Evolutionary conservation across 352 stramenopile species (phyloP), one percentile per base, ranked within the genome.

Genomic region (Blastocystis sp.): DNA sequence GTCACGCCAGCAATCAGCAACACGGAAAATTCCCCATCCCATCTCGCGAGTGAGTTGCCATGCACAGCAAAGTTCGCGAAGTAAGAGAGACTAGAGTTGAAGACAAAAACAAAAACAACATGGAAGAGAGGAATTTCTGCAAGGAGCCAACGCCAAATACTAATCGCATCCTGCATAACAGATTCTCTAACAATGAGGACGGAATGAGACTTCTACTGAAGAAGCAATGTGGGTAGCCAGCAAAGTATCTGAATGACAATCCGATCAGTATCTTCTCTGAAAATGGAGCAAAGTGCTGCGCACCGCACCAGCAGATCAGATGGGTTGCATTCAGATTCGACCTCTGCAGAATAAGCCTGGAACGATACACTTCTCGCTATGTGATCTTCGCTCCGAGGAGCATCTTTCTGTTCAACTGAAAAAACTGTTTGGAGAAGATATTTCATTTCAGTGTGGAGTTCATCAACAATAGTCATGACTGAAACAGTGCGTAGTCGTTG

Each of bases 131-230:
- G 70, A 4, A 81, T 62, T 41, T 81, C 70, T 1, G 70, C 70
- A 30, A 81, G 55, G n/a, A 81, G 43, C 70, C 70, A 81, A 45
- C 70, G 70, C 70, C 70, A 81, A 24, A 81, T 9, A 18, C 41
- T 53, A 41, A 81, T 81, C 20, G 70, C 70, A n/a, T 81, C 45
- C 43, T 65, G 34, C 41, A 81, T 63, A 7, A 81, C 45, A 26
- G 39, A 34, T 24, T 81, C 70, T 37, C 70, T 81, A 64, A 2
- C 8, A 20, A 34, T 81, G 0, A 81, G 16, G 3, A 37, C 3
- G 8, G 20, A 20, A 1, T 3, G 55, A 37, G 3, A 43, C 16
- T 41, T 37, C 6, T 11, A 81, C 70, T 81, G 45, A 39, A 81
- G 30, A 2, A 81, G 70, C 11, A 81, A 26, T 3, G 45, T 54